Conservation (phyloP, 129 eudicot genomes). For the Artemisia annua region DNA sequence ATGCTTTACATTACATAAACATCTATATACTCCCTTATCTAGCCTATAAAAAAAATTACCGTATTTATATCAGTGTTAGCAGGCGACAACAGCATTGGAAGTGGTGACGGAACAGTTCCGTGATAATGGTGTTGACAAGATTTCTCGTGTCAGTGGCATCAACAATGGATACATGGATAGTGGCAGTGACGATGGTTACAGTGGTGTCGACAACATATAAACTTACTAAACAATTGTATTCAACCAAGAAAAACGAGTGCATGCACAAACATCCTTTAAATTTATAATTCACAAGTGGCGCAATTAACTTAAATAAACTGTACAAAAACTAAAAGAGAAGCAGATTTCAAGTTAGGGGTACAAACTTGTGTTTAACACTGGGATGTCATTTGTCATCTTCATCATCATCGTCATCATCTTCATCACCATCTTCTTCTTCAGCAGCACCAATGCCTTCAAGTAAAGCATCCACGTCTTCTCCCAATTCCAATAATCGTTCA, state of each 20-base stretch:
- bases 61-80: no score
- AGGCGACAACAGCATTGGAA: no score
- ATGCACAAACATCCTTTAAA: neutral
- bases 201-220: no score
- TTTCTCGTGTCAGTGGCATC: no score
- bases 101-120: no score
- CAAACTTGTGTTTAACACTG: conserved; percentile 8
- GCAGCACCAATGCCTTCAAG: conserved; percentile 87
- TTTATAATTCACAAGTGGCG: neutral
- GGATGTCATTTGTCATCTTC: conserved; percentile 11
- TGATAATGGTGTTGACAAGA: no score
- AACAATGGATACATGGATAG: no score
- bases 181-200: no score
- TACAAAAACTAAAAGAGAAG: conserved; percentile 5
- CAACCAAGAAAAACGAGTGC: neutral
- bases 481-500: conserved; percentile 61
- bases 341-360: conserved; percentile 12
- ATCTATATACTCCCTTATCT: no score
- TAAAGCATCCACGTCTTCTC: conserved; percentile 76
- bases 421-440: conserved; percentile 44
- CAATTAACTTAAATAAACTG: conserved; percentile 19
- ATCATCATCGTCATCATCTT: conserved; percentile 46
- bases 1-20: no score
- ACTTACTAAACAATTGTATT: no score
- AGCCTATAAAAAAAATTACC: no score